These are phyloP conservation scores for Plasmodium ovale DNA, from an alignment of 169 alveolate genomes.

Conservation along the genomic window DNA sequence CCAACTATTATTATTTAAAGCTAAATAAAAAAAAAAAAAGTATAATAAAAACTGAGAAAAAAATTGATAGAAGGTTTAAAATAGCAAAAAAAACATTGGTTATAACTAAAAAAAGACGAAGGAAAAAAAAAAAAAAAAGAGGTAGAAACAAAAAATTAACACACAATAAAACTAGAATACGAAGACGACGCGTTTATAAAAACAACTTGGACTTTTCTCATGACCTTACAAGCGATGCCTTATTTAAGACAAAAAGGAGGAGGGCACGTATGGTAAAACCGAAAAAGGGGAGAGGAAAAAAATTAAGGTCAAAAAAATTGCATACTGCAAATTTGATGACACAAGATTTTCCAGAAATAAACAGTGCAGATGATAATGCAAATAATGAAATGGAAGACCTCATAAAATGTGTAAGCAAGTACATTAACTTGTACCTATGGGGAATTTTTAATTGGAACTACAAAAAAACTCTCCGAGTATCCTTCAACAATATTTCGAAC, in stretches of 20 bases:
- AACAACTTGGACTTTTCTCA: too few species aligned
- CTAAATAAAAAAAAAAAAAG: slow-evolving; percentile 17
- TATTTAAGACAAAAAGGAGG: too few species aligned
- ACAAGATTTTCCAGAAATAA: background rate
- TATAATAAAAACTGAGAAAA: background rate
- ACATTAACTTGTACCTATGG: slow-evolving; percentile 57
- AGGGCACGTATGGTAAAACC: too few species aligned
- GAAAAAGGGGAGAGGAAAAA: too few species aligned
- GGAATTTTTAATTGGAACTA: slow-evolving; percentile 44
- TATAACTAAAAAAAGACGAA: slow-evolving; percentile 5
- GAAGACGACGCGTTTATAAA: background rate
- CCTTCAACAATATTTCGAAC: slow-evolving; percentile 55
- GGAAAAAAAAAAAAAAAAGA: slow-evolving; percentile 20
- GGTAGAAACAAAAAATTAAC: background rate
- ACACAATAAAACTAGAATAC: background rate
- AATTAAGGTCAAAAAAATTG: too few species aligned
- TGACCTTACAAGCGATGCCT: too few species aligned
- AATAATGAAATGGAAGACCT: background rate
- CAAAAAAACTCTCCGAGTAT: slow-evolving; percentile 34
- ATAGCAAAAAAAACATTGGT: background rate
- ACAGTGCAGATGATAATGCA: background rate
- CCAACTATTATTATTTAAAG: slow-evolving; percentile 35
- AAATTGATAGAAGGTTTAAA: background rate
- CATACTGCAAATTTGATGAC: background rate
- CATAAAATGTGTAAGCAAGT: slow-evolving; percentile 5